Base-by-base conservation (phyloP, 805 yeast genomes). In the Metschnikowia continentalis region DNA sequence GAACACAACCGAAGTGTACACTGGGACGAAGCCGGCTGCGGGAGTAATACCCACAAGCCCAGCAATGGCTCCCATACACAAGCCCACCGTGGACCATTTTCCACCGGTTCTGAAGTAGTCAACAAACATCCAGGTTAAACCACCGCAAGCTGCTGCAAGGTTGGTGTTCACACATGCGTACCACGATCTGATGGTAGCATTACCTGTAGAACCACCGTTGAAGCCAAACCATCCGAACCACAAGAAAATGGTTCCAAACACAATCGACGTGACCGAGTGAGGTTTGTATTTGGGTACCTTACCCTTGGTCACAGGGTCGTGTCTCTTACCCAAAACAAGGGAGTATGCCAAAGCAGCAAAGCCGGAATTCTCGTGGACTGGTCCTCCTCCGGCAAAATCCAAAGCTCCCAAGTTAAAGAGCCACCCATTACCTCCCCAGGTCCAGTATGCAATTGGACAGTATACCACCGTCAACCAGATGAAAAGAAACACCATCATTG, bases 181-280 rank as follows among this genome's bases (percentile, higher is more conserved):
- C 87, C 90, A 89, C 51, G 97, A 91, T 74, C 97, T 86, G 67
- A 94, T 83, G 55, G 92, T 73, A 35, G 97, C 88, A 66, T 90
- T 86, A 70, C 97, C 97, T 46, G 97, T 88, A 44, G 97, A 90
- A 62, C 98, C 98, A 71, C 97, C 97, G 79, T 94, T 94, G 83
- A 94, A 94, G 38, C 97, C 97, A 64, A 90, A 90, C 99, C 99
- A 94, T 35, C 98, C 99, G 63, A 94, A 90, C 97, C 97, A 92
- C 61, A 94, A 80, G 76, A 94, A 88, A 11, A 89, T 86, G 19
- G 97, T 90, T 49, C 99, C 99, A 52, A 94, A 72, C 15, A 91
- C 97, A 52, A 90, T 89, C 43, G 90, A 81, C 7, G 96, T 81
- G 36, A 92, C 96, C 20, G 94, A 86, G 68, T 92, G 97, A 38